Conservation (phyloP, 108 stramenopile genomes). For the Fragilariopsis cylindrus region DNA sequence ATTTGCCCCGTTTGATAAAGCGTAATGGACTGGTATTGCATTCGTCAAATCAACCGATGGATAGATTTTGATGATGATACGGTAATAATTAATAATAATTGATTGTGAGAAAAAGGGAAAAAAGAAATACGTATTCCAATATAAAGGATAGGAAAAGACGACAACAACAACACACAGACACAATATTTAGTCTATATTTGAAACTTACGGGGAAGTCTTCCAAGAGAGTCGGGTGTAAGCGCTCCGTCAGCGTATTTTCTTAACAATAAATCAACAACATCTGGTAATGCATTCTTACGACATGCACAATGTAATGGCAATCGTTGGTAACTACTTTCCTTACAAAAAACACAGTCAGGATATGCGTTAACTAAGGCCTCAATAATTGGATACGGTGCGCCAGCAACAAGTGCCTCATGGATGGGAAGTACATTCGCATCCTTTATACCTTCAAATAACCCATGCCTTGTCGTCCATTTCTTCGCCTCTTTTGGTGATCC, state of each 20-base stretch:
- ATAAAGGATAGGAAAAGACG: too few relatives aligned
- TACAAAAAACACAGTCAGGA: slow-evolving; percentile 45
- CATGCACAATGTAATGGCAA: slow-evolving; percentile 75
- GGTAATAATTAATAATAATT: background rate
- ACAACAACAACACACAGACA: too few relatives aligned
- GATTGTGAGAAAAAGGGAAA: background rate
- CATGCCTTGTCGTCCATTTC: slow-evolving; percentile 46
- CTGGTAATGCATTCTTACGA: slow-evolving; percentile 60
- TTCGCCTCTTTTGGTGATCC: slow-evolving; percentile 24
- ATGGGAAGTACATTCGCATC: slow-evolving; percentile 60
- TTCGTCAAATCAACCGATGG: background rate
- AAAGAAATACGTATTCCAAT: background rate
- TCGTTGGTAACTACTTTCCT: slow-evolving; percentile 63
- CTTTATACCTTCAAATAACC: slow-evolving; percentile 72
- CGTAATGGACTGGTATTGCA: slow-evolving; percentile 61
- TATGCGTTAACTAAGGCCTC: slow-evolving; percentile 51
- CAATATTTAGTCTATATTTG: too few relatives aligned
- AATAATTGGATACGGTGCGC: slow-evolving; percentile 46
- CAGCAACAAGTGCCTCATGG: slow-evolving; percentile 55
- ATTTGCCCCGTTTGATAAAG: slow-evolving; percentile 63
- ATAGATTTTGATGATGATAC: background rate
- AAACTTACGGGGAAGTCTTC: slow-evolving; percentile 42
- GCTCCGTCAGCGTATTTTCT: slow-evolving; percentile 51
- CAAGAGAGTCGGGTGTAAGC: slow-evolving; percentile 52
- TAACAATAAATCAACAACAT: slow-evolving; percentile 52